These are phyloP conservation scores for Diaporthe sp. DNA, from an alignment of 2,329 filamentous ascomycete species.

Conservation along the genomic window DNA sequence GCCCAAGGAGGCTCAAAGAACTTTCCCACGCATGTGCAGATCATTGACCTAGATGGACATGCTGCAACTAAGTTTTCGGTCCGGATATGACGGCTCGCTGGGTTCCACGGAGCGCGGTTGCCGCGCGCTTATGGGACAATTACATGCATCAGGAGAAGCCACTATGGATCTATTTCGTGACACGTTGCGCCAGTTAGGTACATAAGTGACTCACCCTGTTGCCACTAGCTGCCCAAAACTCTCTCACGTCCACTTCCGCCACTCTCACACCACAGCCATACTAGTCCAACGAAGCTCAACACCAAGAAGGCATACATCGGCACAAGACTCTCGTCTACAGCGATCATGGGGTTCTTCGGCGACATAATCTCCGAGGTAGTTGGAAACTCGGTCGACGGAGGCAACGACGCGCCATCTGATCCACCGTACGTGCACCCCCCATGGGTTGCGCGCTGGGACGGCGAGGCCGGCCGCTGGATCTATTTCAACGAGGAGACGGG, in stretches of 20 bases:
- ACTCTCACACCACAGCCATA: too few species aligned
- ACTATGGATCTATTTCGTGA: constrained; percentile 10
- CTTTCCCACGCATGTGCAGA: not conserved
- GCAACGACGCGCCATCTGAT: constrained; percentile 29
- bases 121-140: not conserved
- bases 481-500: constrained; percentile 39
- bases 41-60: not conserved
- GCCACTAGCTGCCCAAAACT: not conserved
- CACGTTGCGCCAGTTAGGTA: not conserved
- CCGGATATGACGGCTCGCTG: constrained; percentile 15
- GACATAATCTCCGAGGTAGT: constrained; percentile 34
- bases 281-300: not conserved
- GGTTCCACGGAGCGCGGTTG: not conserved
- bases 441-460: constrained; percentile 36
- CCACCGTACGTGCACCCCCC: constrained; percentile 38
- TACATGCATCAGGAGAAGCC: constrained; percentile 9
- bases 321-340: not conserved
- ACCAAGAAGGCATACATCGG: not conserved
- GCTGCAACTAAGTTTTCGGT: not conserved
- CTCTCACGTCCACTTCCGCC: not conserved
- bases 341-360: constrained; percentile 35
- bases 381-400: constrained; percentile 17
- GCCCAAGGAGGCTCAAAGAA: not conserved
- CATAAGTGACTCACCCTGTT: not conserved
- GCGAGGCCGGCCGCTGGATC: constrained; percentile 38